phyloP scores from a whole-genome alignment of 1,284 basidiomycete genomes.

The Sphaerobolus stellatus region DNA sequence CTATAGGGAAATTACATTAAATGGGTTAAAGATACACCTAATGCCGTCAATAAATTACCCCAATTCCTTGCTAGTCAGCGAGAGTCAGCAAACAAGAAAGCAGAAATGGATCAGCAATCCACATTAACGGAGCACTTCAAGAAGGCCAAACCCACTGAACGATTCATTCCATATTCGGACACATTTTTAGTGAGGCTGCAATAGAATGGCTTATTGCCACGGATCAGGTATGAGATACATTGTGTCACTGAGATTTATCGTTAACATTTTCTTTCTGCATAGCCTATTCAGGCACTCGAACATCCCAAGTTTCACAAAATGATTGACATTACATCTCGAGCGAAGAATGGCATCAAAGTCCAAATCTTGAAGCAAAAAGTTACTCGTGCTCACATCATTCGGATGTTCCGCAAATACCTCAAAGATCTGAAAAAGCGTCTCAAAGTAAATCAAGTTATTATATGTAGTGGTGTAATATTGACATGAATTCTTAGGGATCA shows the following conservation, averaged over 20 bases:
- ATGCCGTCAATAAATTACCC: neutral
- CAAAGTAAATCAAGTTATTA: conserved; percentile 24
- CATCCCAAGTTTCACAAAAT: conserved; percentile 31
- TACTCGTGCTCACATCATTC: conserved; percentile 30
- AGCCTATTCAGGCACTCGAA: conserved; percentile 33
- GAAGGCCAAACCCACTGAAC: neutral
- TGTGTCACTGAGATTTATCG: neutral
- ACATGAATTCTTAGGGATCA: conserved; percentile 20
- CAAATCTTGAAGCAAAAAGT: conserved; percentile 26
- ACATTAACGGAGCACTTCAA: neutral
- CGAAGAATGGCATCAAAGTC: conserved; percentile 26
- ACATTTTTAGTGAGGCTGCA: conserved; percentile 28
- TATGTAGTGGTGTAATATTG: neutral
- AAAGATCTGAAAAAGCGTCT: conserved; percentile 24
- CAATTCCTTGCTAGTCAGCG: neutral
- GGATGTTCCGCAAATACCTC: conserved; percentile 35
- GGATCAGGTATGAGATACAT: conserved; percentile 32
- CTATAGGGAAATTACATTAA: neutral
- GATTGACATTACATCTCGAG: conserved; percentile 30
- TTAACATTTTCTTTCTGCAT: neutral
- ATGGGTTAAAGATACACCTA: neutral
- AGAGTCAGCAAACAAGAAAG: neutral
- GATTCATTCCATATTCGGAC: conserved; percentile 28
- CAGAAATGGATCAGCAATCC: neutral
- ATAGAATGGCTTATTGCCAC: conserved; percentile 39